Evolutionary conservation across 768 basidiomycete genomes (phyloP), one percentile per base, ranked within the genome.

Genomic region (Sporobolomyces phaffii): DNA sequence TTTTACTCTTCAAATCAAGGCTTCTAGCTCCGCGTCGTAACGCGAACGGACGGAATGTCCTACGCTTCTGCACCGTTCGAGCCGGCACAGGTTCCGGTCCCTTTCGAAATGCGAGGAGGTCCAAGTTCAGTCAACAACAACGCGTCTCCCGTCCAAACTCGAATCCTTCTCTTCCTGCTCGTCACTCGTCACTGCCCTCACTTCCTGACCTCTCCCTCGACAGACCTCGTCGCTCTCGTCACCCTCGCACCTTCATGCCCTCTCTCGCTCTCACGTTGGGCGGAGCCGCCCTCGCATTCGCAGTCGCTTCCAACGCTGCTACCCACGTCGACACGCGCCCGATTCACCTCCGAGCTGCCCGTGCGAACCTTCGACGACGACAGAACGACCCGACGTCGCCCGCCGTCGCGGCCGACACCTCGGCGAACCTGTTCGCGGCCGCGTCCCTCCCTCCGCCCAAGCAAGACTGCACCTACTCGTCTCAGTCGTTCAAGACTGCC

Each of bases 401-500:
- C 7, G 24, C 5, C 29, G 10, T 36, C 31, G 50, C 45, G 14
- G 9, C 17, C 45, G 45, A 15, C 14, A 36, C 31, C 33, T 24
- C 52, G 34, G 13, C 52, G 52, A 58, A 43, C 54, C 40, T 44
- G 6, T 47, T 44, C 43, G 43, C 56, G 18, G 20, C 43, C 20
- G 56, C 41, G 18, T 45, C 56, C 18, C 31, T 58, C 17, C 56
- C 56, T 22, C 56, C 56, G 22, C 41, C 56, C 5, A 45, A 47
- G 22, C 56, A 58, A 45, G 56, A 58, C 31, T 58, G 43, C 13
- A 58, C 38, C 29, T 58, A 58, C 56, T 14, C 56, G 3, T 5
- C 29, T 1, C 18, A 31, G 8, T 3, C 26, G 29, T 58, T 58
- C 56, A 31, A 58, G 18, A 45, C 56, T 26, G 29, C 14, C 5